Conservation (phyloP, 1,139 yeast genomes). For the Kodamaea alishanica region DNA sequence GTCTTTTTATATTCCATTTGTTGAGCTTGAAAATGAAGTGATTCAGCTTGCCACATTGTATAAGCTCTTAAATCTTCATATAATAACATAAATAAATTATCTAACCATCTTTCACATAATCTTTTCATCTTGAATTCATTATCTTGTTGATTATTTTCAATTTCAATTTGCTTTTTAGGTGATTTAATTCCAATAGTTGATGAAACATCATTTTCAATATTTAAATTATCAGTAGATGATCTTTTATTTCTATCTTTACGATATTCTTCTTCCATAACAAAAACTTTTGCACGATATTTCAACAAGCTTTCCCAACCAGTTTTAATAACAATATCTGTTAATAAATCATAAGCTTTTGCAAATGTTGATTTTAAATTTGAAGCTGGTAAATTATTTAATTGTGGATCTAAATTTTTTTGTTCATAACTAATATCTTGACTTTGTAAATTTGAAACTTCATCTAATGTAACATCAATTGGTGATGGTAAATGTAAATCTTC, state of each 20-base stretch:
- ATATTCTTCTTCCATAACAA: conserved; percentile 95
- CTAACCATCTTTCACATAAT: conserved; percentile 93
- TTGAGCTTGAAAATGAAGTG: conserved; percentile 58
- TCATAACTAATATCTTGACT: conserved; percentile 50
- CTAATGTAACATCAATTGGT: conserved; percentile 74
- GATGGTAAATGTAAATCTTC: conserved; percentile 69
- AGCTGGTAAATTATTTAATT: conserved; percentile 69
- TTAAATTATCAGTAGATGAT: background rate
- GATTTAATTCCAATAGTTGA: conserved; percentile 40
- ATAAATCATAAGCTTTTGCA: conserved; percentile 70
- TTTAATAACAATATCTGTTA: conserved; percentile 66
- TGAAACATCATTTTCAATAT: conserved; percentile 24
- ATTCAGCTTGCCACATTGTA: conserved; percentile 89
- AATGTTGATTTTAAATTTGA: conserved; percentile 75
- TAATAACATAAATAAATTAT: conserved; percentile 76
- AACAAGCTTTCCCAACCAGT: conserved; percentile 91
- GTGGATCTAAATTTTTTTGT: conserved; percentile 61
- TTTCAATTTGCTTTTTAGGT: conserved; percentile 25
- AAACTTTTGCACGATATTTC: conserved; percentile 74
- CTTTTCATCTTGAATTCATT: conserved; percentile 65
- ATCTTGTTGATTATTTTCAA: conserved; percentile 20
- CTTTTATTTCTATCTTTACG: conserved; percentile 38
- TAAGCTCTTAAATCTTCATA: conserved; percentile 87
- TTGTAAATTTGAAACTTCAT: conserved; percentile 55
- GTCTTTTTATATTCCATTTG: conserved; percentile 73